Base-by-base conservation (phyloP, 306 rosid genomes). In the Cicer chorassanicum region DNA sequence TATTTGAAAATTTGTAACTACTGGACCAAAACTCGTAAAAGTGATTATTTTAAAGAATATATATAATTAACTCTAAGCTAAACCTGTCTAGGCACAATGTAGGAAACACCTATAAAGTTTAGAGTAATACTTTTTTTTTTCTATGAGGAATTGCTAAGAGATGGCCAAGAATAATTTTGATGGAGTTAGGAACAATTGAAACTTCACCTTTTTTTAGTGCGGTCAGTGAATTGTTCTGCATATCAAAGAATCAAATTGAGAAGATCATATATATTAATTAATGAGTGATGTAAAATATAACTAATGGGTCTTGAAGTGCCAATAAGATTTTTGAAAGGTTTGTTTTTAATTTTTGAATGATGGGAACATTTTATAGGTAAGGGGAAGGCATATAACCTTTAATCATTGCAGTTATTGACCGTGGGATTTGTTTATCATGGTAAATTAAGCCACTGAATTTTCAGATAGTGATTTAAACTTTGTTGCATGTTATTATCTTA, bases 31-130 rank as follows among this genome's bases (percentile, higher is more conserved):
- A 29, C 34, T 29, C 4, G 34, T 29, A 3, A 29, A 29, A 29
- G 34, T 29, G 34, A 29, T 29, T 29, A 29, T 29, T 29, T 29
- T 0, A 29, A 29, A 29, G 3, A 3, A 29, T 29, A 29, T 21
- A 21, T 29, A 29, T 67, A 38, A 38, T 18, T 77, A 10, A 68
- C 12, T 53, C 66, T 24, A 24, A 18, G 9, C 68, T 3, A 56
- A 43, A 76, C 59, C 34, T 77, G 81, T n/a, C 76, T 24, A 36
- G 76, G 69, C 60, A 69, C 81, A 68, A 68, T 18, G 81, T 77
- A 68, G 11, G 74, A 36, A 53, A 16, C 24, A 16, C 41, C 11
- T 68, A 60, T 68, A 46, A 68, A 6, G 61, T 45, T 56, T 56
- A 77, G 50, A 45, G 36, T 75, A 64, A 64, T 64, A 45, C 24